These are phyloP conservation scores for Neurospora sp. DNA, from an alignment of 495 filamentous ascomycete species.

Conservation along the genomic window DNA sequence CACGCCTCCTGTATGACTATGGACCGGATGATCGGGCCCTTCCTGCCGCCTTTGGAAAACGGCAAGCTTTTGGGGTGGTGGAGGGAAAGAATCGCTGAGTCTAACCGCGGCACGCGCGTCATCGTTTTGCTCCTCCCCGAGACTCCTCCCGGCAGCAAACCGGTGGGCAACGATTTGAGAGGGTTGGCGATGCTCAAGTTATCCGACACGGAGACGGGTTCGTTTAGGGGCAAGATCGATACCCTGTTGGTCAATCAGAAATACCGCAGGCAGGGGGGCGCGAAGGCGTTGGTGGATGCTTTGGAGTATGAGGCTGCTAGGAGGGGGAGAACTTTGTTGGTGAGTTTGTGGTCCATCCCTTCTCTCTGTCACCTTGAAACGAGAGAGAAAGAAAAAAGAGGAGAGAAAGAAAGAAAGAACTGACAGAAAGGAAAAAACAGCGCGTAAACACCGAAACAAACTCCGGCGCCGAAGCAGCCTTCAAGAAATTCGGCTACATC, in stretches of 20 bases:
- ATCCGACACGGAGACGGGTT: slow-evolving; percentile 24
- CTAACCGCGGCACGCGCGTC: slow-evolving; percentile 17
- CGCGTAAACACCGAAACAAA: slow-evolving; percentile 25
- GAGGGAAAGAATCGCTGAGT: slow-evolving; percentile 28
- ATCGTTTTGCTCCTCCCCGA: slow-evolving; percentile 26
- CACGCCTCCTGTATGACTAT: slow-evolving; percentile 28
- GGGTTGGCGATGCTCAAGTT: slow-evolving; percentile 29
- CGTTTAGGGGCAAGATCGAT: slow-evolving; percentile 27
- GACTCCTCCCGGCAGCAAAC: slow-evolving; percentile 12
- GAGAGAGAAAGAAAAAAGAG: background rate
- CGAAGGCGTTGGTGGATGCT: slow-evolving; percentile 19
- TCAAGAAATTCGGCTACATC: slow-evolving; percentile 25
- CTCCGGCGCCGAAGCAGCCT: slow-evolving; percentile 23
- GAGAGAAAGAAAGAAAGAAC: background rate
- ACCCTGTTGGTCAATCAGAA: slow-evolving; percentile 26
- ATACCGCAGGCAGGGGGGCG: slow-evolving; percentile 22
- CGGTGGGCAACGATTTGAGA: slow-evolving; percentile 22
- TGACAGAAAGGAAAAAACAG: slow-evolving; percentile 2
- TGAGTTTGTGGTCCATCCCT: slow-evolving; percentile 5
- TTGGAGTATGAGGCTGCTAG: slow-evolving; percentile 27
- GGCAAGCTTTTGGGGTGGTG: slow-evolving; percentile 31
- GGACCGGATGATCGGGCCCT: slow-evolving; percentile 28
- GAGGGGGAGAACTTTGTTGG: slow-evolving; percentile 26
- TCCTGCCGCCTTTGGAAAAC: slow-evolving; percentile 27
- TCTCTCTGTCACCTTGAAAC: background rate